Evolutionary conservation across 1,284 basidiomycete species (phyloP).

Genomic region (Apiotrichum mycotoxinovorans): DNA sequence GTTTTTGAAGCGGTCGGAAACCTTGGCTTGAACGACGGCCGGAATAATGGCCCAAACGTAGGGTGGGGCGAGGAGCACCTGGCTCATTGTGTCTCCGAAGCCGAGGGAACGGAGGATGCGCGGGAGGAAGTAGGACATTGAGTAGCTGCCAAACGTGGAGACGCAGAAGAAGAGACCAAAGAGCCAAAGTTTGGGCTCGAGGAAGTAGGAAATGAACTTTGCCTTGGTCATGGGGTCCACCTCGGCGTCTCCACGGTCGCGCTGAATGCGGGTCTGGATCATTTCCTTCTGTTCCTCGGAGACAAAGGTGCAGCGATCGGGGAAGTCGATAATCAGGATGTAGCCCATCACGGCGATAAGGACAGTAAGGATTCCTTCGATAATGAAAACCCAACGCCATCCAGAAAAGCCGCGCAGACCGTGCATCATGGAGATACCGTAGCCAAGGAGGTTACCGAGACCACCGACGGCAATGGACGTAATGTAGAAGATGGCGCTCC

Average conservation of each 20-base stretch:
- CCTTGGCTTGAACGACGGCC: conserved; percentile 39
- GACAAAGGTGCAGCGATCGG: conserved; percentile 52
- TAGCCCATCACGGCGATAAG: conserved; percentile 36
- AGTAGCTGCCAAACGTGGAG: conserved; percentile 19
- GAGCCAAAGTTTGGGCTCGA: conserved; percentile 51
- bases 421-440: conserved; percentile 34
- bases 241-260: conserved; percentile 51
- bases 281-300: conserved; percentile 44
- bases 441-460: conserved; percentile 33
- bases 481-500: conserved; percentile 40
- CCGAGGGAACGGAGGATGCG: conserved; percentile 48
- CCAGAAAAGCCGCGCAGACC: conserved; percentile 35
- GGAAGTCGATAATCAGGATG: conserved; percentile 50
- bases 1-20: conserved; percentile 41
- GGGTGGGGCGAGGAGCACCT: conserved; percentile 49
- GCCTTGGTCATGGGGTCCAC: conserved; percentile 45
- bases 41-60: conserved; percentile 45
- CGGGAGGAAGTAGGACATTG: conserved; percentile 49
- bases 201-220: conserved; percentile 43
- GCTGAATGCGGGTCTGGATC: conserved; percentile 49
- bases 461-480: conserved; percentile 48
- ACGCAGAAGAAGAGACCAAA: conserved; percentile 49
- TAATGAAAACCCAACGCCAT: conserved; percentile 36
- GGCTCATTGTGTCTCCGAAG: conserved; percentile 36
- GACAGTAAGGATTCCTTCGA: conserved; percentile 35